Percentiles rank a stretch among this genome's conserved stretches.
Conservation (phyloP, 441 rosid species). For the Gossypium aridum region DNA sequence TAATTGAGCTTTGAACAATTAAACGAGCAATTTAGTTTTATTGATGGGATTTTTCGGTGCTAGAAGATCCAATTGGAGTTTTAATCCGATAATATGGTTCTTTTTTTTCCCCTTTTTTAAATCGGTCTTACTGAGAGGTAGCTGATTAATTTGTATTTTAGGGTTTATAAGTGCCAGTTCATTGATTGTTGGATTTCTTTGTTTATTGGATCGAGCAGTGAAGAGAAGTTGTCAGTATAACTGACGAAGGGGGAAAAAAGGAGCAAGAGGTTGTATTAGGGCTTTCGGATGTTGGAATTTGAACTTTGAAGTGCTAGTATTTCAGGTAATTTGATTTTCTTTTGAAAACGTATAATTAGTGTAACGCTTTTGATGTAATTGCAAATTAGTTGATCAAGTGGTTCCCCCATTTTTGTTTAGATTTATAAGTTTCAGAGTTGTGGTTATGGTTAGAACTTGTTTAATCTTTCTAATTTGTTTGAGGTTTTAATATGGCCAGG, state of each 20-base stretch:
- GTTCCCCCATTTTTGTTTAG: background rate
- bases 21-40: conserved; percentile 1
- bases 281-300: conserved; percentile 6
- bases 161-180: conserved; percentile 7
- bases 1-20: background rate
- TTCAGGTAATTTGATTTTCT: conserved; percentile 10
- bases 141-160: background rate
- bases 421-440: background rate
- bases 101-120: background rate
- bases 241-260: background rate
- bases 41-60: background rate
- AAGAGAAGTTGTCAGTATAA: background rate
- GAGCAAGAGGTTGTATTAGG: background rate
- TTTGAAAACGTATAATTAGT: background rate
- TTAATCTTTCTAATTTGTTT: background rate
- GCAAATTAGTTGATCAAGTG: background rate
- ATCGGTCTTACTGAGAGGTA: background rate
- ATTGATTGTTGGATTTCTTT: conserved; percentile 1
- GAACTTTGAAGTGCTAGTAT: background rate
- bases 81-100: background rate
- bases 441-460: background rate
- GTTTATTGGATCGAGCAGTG: conserved; percentile 10
- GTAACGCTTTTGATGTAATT: background rate
- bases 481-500: conserved; percentile 17
- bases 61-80: background rate